Base-by-base conservation (phyloP, 2,329 filamentous ascomycete species). In the Aureobasidium pullulans region DNA sequence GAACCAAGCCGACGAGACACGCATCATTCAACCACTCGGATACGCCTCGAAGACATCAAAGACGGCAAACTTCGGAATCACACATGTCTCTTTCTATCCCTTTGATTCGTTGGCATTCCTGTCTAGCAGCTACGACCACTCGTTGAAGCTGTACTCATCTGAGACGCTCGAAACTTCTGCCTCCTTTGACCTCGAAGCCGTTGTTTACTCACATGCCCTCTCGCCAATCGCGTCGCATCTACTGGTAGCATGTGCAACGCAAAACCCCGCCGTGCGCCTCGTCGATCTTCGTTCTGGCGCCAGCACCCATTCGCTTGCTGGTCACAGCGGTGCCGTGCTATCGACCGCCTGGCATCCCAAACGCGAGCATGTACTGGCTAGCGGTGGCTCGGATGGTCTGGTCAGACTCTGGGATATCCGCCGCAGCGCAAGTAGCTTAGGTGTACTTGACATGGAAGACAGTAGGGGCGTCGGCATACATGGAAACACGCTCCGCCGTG, bases 391-490 rank as follows among this genome's bases (percentile, higher is more conserved):
- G 0, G 92, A 97, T 69, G 92, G 92, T 19, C 87, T 84, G 9
- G 84, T 92, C 2, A 84, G 91, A 23, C 77, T 96, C 37, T 97
- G 93, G 86, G 93, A 97, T 70, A 83, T 96, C 29, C 82, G 93
- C 3, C 85, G 89, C 34, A 88, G 89, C 32, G 87, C 87, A 19
- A 86, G 86, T 6, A 84, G 87, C 19, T 78, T 97, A 34, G 90
- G 86, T 0, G 81, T 88, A 42, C 79, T 97, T 1, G 89, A 96
- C 69, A 85, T 90, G 73, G 90, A 96, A 68, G 90, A 96, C 68
- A 86, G 85, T 2, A 73, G 77, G 39, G 72, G 73, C 13, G 75
- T 72, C 62, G 77, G 36, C 28, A 8, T 10, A 2, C 32, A 54
- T n/a, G 71, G 69, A 58, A 78, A 73, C 50, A 72, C 68, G 43